Evolutionary conservation across 1,284 basidiomycete species (phyloP).

Genomic region (Naganishia albida): DNA sequence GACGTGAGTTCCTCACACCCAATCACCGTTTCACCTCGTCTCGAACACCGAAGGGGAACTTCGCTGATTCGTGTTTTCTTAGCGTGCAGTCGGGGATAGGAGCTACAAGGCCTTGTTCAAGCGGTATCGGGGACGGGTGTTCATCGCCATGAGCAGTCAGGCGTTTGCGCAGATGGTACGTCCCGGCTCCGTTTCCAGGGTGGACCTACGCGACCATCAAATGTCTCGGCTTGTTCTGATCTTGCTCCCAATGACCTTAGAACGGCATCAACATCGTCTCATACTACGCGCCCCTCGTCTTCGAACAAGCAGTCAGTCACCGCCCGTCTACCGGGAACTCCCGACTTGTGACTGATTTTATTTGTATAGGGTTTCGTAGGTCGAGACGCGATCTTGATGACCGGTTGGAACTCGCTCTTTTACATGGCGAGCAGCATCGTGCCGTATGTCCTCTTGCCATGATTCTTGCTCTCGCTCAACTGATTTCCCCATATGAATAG

Average conservation of each 20-base stretch:
- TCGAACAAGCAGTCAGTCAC: conserved; percentile 62
- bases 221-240: not conserved
- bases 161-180: conserved; percentile 88
- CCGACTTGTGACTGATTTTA: not conserved
- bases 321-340: not conserved
- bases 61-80: conserved; percentile 9
- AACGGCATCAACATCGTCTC: conserved; percentile 90
- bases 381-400: conserved; percentile 95
- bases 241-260: conserved; percentile 51
- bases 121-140: conserved; percentile 80
- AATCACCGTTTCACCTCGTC: not conserved
- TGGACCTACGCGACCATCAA: not conserved
- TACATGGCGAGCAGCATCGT: conserved; percentile 82
- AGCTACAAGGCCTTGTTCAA: conserved; percentile 84
- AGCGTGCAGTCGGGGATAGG: conserved; percentile 73
- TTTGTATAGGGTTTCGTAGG: conserved; percentile 77
- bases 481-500: conserved; percentile 47
- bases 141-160: conserved; percentile 97
- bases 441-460: conserved; percentile 60
- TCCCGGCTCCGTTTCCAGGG: no score
- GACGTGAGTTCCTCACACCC: conserved; percentile 62
- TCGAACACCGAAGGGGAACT: no score
- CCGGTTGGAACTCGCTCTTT: conserved; percentile 87
- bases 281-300: conserved; percentile 85
- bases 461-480: not conserved